These are phyloP conservation scores for Dissophora ornata DNA, from an alignment of 192 early-diverging fungal species.

Conservation along the genomic window DNA sequence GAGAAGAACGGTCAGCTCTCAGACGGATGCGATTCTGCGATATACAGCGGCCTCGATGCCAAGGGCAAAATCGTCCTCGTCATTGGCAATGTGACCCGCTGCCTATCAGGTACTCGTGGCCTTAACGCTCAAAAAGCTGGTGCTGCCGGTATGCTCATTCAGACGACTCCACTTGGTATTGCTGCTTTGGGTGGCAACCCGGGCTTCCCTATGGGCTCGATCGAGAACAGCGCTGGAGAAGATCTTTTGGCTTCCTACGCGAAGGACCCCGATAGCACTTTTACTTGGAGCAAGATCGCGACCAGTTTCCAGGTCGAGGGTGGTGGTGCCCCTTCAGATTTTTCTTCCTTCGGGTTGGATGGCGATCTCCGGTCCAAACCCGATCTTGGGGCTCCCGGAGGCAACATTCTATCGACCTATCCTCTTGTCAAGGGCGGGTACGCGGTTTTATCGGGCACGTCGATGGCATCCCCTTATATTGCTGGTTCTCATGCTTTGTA, in stretches of 20 bases:
- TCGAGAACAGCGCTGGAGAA: slow-evolving; percentile 40
- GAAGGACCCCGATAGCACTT: slow-evolving; percentile 15
- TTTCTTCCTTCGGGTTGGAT: slow-evolving; percentile 79
- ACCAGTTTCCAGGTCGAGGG: slow-evolving; percentile 14
- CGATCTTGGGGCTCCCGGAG: slow-evolving; percentile 63
- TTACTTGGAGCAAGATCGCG: slow-evolving; percentile 11
- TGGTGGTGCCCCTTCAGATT: slow-evolving; percentile 71
- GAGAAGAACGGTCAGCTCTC: slow-evolving; percentile 24
- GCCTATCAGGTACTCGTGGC: slow-evolving; percentile 53
- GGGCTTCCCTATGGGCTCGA: slow-evolving; percentile 39
- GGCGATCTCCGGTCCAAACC: slow-evolving; percentile 72
- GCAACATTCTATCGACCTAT: slow-evolving; percentile 61
- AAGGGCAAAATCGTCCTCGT: slow-evolving; percentile 37
- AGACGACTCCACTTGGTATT: slow-evolving; percentile 44
- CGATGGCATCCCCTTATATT: slow-evolving; percentile 63
- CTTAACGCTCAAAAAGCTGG: slow-evolving; percentile 9
- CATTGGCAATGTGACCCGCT: slow-evolving; percentile 24
- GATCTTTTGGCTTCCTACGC: slow-evolving; percentile 39
- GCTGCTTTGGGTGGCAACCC: slow-evolving; percentile 16
- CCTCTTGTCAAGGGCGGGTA: slow-evolving; percentile 59
- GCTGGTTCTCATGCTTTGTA: slow-evolving; percentile 47
- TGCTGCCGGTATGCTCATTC: slow-evolving; percentile 29
- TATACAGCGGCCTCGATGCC: slow-evolving; percentile 15
- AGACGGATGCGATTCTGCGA: slow-evolving; percentile 19
- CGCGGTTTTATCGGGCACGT: slow-evolving; percentile 62